These are phyloP conservation scores for Rhizopogon vesiculosus DNA, from an alignment of 768 basidiomycete species.

Conservation along the genomic window DNA sequence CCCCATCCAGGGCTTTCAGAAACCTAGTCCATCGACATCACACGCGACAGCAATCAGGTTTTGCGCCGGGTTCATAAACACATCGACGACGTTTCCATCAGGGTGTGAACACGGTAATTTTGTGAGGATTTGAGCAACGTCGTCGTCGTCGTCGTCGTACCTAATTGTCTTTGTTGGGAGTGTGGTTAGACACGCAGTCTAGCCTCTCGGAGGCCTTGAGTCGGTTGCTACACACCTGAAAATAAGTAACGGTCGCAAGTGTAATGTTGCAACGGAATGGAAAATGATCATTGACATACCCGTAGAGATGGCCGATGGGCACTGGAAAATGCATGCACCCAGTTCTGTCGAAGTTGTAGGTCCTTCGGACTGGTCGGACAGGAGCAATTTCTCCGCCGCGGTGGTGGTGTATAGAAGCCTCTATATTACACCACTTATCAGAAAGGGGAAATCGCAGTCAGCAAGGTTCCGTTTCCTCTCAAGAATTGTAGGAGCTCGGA, in stretches of 20 bases:
- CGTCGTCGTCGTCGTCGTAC: too few relatives aligned
- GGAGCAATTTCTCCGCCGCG: not conserved
- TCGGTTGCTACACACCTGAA: not conserved
- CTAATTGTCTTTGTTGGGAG: not conserved
- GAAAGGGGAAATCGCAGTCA: too few relatives aligned
- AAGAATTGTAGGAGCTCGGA: too few relatives aligned
- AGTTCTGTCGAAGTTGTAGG: not conserved
- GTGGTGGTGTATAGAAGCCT: not conserved
- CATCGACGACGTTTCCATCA: too few relatives aligned
- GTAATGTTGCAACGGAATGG: not conserved
- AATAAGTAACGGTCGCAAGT: not conserved
- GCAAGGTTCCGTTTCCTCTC: not conserved
- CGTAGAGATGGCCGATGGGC: not conserved
- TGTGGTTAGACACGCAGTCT: not conserved
- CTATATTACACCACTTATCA: not conserved
- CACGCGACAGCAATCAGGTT: too few relatives aligned
- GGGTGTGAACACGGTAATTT: too few relatives aligned
- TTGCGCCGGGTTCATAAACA: too few relatives aligned
- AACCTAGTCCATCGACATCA: too few relatives aligned
- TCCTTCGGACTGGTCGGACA: not conserved
- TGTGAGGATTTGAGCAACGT: too few relatives aligned
- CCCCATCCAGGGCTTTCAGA: not conserved
- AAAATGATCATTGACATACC: not conserved
- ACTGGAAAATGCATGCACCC: not conserved
- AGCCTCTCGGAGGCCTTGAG: too few relatives aligned